phyloP scores from a whole-genome alignment of 2,329 filamentous ascomycete species.

The Aureobasidium lini region DNA sequence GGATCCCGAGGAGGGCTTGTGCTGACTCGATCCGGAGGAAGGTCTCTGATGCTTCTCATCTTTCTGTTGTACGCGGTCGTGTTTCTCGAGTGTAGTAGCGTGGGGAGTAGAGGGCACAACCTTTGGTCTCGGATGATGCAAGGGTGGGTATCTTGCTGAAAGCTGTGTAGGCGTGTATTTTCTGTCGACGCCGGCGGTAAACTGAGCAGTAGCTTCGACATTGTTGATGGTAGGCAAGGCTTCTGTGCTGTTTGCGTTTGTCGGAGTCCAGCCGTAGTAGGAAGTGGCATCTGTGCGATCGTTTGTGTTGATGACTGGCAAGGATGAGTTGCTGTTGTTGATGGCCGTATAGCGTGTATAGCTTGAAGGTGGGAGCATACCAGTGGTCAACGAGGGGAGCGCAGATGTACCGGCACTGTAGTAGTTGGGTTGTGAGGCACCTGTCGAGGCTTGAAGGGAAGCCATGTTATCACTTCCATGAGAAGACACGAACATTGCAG shows the following conservation, averaged over 20 bases:
- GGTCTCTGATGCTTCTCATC: not conserved
- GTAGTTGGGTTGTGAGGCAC: not conserved
- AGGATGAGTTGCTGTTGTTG: not conserved
- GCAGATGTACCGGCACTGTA: not conserved
- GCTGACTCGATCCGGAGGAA: not conserved
- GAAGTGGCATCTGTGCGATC: not conserved
- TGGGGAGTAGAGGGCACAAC: slow-evolving; percentile 4
- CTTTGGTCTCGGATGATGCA: not conserved
- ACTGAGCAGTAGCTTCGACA: not conserved
- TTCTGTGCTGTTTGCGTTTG: not conserved
- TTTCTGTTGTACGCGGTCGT: not conserved
- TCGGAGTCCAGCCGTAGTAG: slow-evolving; percentile 2
- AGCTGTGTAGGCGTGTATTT: not conserved
- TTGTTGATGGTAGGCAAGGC: not conserved
- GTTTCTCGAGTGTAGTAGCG: not conserved
- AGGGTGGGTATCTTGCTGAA: not conserved
- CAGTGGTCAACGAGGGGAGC: not conserved
- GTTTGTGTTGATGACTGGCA: not conserved
- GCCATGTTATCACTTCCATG: not conserved
- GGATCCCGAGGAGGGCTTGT: not conserved
- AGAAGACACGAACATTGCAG: not conserved
- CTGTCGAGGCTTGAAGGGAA: not conserved
- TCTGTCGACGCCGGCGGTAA: not conserved
- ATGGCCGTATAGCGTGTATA: not conserved
- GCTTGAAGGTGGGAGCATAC: not conserved